Evolutionary conservation across 225 moss, liverwort and hornwort species (phyloP).

Genomic region (Takakia lepidozioides): DNA sequence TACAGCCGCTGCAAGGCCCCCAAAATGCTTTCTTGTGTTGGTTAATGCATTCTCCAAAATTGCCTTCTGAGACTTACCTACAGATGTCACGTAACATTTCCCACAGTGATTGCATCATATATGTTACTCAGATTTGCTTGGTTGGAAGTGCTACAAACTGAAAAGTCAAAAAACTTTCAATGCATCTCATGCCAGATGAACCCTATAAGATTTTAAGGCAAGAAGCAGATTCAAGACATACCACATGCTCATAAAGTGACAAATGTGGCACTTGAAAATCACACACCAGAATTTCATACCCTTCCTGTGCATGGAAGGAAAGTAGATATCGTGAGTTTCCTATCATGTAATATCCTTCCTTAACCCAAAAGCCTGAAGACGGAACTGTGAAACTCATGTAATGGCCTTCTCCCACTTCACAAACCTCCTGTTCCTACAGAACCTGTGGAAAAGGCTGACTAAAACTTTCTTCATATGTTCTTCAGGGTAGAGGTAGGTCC

Average conservation of each 20-base stretch:
- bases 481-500: no score
- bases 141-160: no score
- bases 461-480: no score
- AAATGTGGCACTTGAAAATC: constrained; percentile 77
- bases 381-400: no score
- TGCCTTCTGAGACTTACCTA: background rate
- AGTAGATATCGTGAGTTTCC: no score
- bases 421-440: no score
- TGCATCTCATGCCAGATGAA: background rate
- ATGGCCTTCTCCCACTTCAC: no score
- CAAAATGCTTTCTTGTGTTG: constrained; percentile 2
- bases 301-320: constrained; percentile 45
- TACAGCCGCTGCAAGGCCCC: constrained; percentile 52
- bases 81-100: no score
- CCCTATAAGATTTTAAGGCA: background rate
- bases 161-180: background rate
- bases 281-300: constrained; percentile 64
- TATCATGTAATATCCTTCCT: no score
- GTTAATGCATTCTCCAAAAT: background rate
- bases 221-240: constrained; percentile 21
- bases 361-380: background rate
- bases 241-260: constrained; percentile 53
- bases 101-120: no score
- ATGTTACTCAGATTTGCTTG: no score
- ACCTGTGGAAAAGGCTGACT: no score